Percentiles rank a stretch among this genome's conserved stretches.
Conservation (phyloP, 1,284 basidiomycete species). For the Fomitopsis betulina region DNA sequence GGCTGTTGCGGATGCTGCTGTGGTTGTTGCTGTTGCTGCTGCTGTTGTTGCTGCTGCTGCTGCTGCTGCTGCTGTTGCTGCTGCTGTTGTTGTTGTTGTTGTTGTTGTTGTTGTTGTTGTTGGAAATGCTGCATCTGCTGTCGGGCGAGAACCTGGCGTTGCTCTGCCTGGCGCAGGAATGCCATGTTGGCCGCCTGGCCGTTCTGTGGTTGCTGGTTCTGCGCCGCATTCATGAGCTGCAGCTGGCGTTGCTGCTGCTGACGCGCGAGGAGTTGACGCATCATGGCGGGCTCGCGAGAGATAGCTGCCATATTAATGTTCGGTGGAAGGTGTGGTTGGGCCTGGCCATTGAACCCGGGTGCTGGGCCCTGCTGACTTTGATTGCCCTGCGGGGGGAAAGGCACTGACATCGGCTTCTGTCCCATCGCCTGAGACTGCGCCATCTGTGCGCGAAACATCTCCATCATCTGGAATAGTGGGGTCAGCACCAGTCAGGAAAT, state of each 20-base stretch:
- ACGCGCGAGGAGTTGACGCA: neutral
- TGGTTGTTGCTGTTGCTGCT: slow-evolving; percentile 13
- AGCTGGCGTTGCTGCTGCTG: slow-evolving; percentile 42
- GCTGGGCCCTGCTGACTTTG: neutral
- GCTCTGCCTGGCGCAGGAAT: slow-evolving; percentile 8
- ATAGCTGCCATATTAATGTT: slow-evolving; percentile 28
- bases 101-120: slow-evolving; percentile 15
- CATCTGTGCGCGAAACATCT: slow-evolving; percentile 39
- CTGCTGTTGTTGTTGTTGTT: slow-evolving; percentile 12
- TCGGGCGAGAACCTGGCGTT: slow-evolving; percentile 21
- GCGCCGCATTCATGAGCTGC: slow-evolving; percentile 42
- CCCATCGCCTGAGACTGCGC: slow-evolving; percentile 35
- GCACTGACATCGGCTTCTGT: slow-evolving; percentile 2
- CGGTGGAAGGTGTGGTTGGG: slow-evolving; percentile 21
- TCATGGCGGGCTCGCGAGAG: neutral
- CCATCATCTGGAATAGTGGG: slow-evolving; percentile 36
- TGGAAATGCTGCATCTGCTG: slow-evolving; percentile 17
- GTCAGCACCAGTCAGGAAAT: neutral
- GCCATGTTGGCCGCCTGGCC: neutral
- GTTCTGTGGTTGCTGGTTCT: slow-evolving; percentile 37
- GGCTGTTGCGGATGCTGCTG: slow-evolving; percentile 10
- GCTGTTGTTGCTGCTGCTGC: slow-evolving; percentile 16
- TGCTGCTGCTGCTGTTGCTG: slow-evolving; percentile 26
- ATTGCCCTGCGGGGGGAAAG: slow-evolving; percentile 34
- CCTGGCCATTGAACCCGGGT: slow-evolving; percentile 16